Conservation (phyloP, 495 filamentous ascomycete species). For the Xylaria cubensis region DNA sequence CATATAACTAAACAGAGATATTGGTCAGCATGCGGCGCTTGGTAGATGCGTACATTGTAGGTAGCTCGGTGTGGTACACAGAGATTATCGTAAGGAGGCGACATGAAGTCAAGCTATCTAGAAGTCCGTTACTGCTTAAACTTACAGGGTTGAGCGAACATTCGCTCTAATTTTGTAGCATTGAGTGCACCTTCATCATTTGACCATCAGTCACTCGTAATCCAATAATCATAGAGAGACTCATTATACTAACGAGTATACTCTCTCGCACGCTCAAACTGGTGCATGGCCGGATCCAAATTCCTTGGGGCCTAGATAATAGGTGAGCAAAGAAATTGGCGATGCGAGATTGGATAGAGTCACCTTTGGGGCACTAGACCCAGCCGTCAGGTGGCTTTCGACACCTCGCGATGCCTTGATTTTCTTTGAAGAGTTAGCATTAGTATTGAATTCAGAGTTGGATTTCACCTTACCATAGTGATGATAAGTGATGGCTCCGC, state of each 20-base stretch:
- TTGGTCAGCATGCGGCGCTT: neutral
- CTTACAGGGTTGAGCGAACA: conserved; percentile 86
- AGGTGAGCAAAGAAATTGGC: conserved; percentile 26
- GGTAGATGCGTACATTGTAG: neutral
- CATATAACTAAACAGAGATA: conserved; percentile 60
- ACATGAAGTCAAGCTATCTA: neutral
- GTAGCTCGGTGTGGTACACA: neutral
- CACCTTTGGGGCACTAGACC: conserved; percentile 63
- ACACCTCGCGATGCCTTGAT: conserved; percentile 86
- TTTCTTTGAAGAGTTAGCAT: conserved; percentile 58
- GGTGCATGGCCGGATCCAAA: conserved; percentile 89
- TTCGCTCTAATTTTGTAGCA: conserved; percentile 91
- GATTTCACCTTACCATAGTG: conserved; percentile 21
- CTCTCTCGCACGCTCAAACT: conserved; percentile 92
- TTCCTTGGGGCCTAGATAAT: conserved; percentile 68
- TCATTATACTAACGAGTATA: conserved; percentile 76
- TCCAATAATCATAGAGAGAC: neutral
- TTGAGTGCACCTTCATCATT: conserved; percentile 52
- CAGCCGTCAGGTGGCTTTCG: conserved; percentile 78
- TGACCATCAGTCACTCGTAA: neutral
- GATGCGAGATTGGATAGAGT: neutral
- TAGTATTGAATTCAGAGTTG: neutral
- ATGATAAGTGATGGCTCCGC: neutral
- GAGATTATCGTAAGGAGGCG: neutral
- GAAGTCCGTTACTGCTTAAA: neutral